A percentile compares a stretch with the other conserved stretches of the same genome.
These are phyloP conservation scores for Cyberlindnera mycetangii DNA, from an alignment of 805 yeast species.

Conservation along the genomic window DNA sequence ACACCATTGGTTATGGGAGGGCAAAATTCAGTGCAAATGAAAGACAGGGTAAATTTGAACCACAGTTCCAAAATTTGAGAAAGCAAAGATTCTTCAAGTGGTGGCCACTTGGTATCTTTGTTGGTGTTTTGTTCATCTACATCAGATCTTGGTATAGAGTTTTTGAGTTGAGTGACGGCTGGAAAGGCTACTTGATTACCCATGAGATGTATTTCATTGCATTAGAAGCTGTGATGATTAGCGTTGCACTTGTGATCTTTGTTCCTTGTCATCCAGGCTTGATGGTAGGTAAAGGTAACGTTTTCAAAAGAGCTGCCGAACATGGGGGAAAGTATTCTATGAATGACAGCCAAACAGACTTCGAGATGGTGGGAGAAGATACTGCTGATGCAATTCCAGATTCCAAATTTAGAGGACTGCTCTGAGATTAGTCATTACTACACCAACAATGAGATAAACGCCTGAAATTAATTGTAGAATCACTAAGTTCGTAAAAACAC, in stretches of 20 bases:
- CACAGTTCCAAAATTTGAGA: not conserved
- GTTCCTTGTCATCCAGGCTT: not conserved
- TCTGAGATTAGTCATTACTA: no score
- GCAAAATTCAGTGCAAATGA: not conserved
- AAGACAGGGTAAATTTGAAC: not conserved
- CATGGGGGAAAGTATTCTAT: no score
- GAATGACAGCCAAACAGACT: no score
- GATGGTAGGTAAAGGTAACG: not conserved
- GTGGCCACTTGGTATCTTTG: constrained; percentile 45
- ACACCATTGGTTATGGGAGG: not conserved
- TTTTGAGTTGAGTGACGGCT: constrained; percentile 68
- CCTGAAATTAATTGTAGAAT: no score
- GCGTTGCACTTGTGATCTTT: not conserved
- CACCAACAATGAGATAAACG: no score
- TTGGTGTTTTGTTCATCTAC: constrained; percentile 51
- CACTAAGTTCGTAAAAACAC: no score
- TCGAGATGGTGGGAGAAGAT: no score
- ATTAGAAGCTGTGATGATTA: not conserved
- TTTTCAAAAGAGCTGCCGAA: not conserved
- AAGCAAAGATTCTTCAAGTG: constrained; percentile 31
- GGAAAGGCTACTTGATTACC: constrained; percentile 44
- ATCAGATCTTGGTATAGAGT: constrained; percentile 71
- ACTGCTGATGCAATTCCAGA: no score
- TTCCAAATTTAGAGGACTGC: no score
- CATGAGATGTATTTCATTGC: not conserved